These are phyloP conservation scores for Ganoderma leucocontextum DNA, from an alignment of 1,284 basidiomycete genomes.

Conservation along the genomic window DNA sequence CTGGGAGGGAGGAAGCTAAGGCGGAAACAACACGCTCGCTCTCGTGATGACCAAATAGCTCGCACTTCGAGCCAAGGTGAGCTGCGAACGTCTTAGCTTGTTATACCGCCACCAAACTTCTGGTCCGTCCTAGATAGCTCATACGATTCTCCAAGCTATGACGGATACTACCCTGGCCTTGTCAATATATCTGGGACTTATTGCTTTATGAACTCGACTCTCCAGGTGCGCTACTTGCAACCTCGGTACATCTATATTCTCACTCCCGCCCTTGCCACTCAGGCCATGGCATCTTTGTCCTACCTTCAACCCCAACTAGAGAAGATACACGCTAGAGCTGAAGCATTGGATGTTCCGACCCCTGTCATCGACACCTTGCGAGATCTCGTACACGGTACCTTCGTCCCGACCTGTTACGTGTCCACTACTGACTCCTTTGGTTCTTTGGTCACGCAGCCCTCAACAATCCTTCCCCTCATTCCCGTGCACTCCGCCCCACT, in stretches of 20 bases:
- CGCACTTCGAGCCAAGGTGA: conserved; percentile 27
- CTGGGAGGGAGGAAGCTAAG: conserved; percentile 53
- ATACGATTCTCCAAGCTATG: conserved; percentile 41
- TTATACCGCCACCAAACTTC: neutral
- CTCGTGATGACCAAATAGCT: conserved; percentile 62
- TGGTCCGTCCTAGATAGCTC: conserved; percentile 15
- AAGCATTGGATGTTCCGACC: conserved; percentile 78
- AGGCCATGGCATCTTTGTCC: conserved; percentile 86
- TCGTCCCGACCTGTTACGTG: conserved; percentile 26
- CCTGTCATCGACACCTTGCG: conserved; percentile 85
- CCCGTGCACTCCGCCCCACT: conserved; percentile 71
- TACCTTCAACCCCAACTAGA: conserved; percentile 82
- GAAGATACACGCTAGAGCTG: conserved; percentile 75
- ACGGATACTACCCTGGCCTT: conserved; percentile 81
- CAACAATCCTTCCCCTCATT: conserved; percentile 71
- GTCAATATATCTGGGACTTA: conserved; percentile 95
- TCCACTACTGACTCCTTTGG: conserved; percentile 24
- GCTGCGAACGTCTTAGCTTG: neutral
- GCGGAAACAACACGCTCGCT: conserved; percentile 55
- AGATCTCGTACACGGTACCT: conserved; percentile 70
- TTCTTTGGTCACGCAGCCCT: conserved; percentile 55
- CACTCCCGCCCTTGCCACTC: conserved; percentile 1
- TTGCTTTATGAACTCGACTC: conserved; percentile 94
- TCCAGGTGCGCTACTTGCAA: conserved; percentile 68
- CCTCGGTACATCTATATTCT: conserved; percentile 3